Conservation (phyloP, 352 stramenopile genomes). For the Vaucheria bursata region DNA sequence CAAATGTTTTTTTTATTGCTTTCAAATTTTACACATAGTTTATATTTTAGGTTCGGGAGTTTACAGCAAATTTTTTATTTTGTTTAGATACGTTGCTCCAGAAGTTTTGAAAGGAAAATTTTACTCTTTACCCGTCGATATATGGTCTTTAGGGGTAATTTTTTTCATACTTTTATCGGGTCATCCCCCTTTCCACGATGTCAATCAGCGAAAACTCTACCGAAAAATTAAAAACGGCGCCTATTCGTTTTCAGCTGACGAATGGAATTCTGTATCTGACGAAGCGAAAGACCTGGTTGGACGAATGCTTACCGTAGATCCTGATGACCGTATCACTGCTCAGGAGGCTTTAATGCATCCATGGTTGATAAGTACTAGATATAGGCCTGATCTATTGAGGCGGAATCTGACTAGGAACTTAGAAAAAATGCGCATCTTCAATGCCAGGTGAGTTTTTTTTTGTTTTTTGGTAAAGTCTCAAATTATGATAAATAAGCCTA, state of each 20-base stretch:
- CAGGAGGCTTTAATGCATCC: conserved; percentile 37
- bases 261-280: conserved; percentile 49
- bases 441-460: conserved; percentile 22
- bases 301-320: conserved; percentile 51
- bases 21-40: too few relatives aligned
- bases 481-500: too few relatives aligned
- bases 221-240: conserved; percentile 59
- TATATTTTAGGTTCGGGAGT: too few relatives aligned
- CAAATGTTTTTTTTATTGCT: too few relatives aligned
- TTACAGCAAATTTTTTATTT: too few relatives aligned
- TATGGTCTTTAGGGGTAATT: conserved; percentile 84
- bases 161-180: conserved; percentile 75
- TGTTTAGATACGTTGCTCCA: conserved; percentile 37
- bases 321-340: conserved; percentile 48
- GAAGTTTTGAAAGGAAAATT: conserved; percentile 77
- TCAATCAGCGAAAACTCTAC: conserved; percentile 59
- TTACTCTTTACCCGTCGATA: conserved; percentile 79
- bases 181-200: conserved; percentile 78
- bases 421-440: conserved; percentile 44
- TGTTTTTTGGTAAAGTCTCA: too few relatives aligned
- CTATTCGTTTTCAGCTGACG: conserved; percentile 48
- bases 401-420: conserved; percentile 28
- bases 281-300: conserved; percentile 52
- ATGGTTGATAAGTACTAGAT: background rate
- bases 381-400: background rate